A percentile compares a stretch with the other conserved stretches of the same genome.
Evolutionary conservation across 2,329 filamentous ascomycete species (phyloP).

Genomic region (Trichocomaceae sp.): DNA sequence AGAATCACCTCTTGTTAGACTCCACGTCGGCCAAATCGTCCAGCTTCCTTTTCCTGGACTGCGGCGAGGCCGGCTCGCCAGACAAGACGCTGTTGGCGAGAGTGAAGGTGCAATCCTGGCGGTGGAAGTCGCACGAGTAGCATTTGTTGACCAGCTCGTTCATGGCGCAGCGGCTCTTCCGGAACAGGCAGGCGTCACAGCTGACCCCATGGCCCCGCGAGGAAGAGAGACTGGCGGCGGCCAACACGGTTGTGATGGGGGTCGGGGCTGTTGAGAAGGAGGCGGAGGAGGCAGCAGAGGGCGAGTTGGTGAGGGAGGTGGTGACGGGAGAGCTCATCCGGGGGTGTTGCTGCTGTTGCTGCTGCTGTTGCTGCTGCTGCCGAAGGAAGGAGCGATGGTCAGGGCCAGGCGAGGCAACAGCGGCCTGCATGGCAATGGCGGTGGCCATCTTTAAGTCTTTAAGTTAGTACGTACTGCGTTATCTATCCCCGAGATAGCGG

Average conservation of each 20-base stretch:
- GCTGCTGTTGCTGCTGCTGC: too few species aligned
- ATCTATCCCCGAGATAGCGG: not conserved
- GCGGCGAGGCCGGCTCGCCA: conserved; percentile 17
- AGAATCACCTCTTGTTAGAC: conserved; percentile 32
- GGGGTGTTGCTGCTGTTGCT: conserved; percentile 12
- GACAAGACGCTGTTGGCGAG: conserved; percentile 19
- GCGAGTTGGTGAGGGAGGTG: conserved; percentile 19
- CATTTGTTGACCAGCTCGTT: conserved; percentile 40
- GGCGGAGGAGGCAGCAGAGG: conserved; percentile 15
- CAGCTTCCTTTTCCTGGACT: conserved; percentile 36
- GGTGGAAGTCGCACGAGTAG: conserved; percentile 40
- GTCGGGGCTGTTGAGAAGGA: conserved; percentile 17
- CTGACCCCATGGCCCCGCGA: conserved; percentile 31
- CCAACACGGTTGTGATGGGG: conserved; percentile 15
- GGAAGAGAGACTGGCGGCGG: conserved; percentile 18
- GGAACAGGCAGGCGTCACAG: conserved; percentile 38
- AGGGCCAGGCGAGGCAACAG: conserved; percentile 19
- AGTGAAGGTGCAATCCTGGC: conserved; percentile 39
- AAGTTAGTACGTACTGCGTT: too few species aligned
- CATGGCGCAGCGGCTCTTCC: conserved; percentile 40
- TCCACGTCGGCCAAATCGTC: conserved; percentile 28
- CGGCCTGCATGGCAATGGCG: conserved; percentile 12
- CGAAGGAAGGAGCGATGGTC: conserved; percentile 22
- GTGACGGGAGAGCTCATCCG: conserved; percentile 21
- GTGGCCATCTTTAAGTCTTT: conserved; percentile 30